A percentile compares a stretch with the other conserved stretches of the same genome.
These are phyloP conservation scores for Aspergillus texensis DNA, from an alignment of 2,329 filamentous ascomycete species.

Conservation along the genomic window DNA sequence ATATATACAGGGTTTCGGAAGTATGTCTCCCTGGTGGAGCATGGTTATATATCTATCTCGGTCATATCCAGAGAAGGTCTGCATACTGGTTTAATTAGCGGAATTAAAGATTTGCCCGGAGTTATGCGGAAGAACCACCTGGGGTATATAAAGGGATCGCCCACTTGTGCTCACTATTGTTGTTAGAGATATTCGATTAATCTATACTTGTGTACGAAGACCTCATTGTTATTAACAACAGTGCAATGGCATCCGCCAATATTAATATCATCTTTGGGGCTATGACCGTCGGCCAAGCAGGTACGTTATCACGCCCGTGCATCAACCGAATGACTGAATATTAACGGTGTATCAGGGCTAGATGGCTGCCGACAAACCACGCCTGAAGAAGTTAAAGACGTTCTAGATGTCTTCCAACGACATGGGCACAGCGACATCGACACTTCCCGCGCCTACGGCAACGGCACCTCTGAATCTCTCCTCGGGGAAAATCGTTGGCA, in stretches of 20 bases:
- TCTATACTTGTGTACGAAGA: too few species aligned
- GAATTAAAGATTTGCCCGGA: neutral
- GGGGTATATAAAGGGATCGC: too few species aligned
- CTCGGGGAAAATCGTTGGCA: slow-evolving; percentile 38
- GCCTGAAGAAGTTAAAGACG: neutral
- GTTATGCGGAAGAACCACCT: neutral
- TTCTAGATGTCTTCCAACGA: slow-evolving; percentile 27
- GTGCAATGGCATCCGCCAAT: neutral
- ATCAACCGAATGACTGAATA: neutral
- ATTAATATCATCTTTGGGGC: slow-evolving; percentile 7
- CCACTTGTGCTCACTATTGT: too few species aligned
- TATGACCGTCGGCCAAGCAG: slow-evolving; percentile 10
- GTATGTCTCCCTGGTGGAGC: too few species aligned
- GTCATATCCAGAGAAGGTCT: too few species aligned
- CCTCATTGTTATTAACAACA: too few species aligned
- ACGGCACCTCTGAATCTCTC: slow-evolving; percentile 37
- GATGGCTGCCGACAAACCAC: slow-evolving; percentile 1
- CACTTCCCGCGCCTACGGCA: slow-evolving; percentile 30
- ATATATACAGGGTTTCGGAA: too few species aligned
- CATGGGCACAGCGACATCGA: slow-evolving; percentile 32
- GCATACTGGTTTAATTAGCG: too few species aligned
- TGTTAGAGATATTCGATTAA: too few species aligned
- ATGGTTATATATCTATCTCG: too few species aligned
- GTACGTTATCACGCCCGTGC: neutral
- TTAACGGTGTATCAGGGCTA: neutral